Evolutionary conservation across 2,329 filamentous ascomycete species (phyloP), one percentile per base, ranked within the genome.

Genomic region (Amauroascus verrucosus): DNA sequence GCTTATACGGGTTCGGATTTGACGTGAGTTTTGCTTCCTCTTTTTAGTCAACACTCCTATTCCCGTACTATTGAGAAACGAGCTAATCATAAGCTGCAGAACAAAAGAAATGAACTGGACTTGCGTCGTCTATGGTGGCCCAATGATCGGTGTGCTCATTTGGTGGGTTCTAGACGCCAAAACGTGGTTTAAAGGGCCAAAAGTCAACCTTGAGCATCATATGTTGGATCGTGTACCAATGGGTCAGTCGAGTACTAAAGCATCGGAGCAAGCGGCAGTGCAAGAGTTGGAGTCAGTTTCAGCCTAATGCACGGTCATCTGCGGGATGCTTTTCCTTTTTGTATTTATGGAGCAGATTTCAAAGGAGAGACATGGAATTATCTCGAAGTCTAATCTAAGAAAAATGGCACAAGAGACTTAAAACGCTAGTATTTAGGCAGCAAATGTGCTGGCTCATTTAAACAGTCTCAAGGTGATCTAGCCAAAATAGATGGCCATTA

Each of bases 141-240:
- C 80, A 0, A 85, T 85, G 81, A 55, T 80, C 3, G 63, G 75
- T 2, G 72, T 81, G 3, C 68, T 75, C 2, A 65, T 82, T 13
- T 86, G 82, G 80, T 86, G 81, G 74, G 68, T 79, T 38, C 67
- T 85, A 3, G 76, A 77, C 59, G 83, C 83, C 8, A 73, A 73
- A 47, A 82, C 79, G 61, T 86, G 83, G 83, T 86, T 86, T 67
- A 83, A 79, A 61, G 83, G 83, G 0, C 83, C 83, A 0, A 84
- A 81, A 70, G 78, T 86, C 56, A 85, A 85, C 61, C 70, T 85
- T 24, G 76, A 80, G 59, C 78, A 82, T 66, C 40, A 46, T 6
- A 57, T 56, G 51, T 16, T 47, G 43, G 35, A 41, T 13, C n/a
- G 35, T 14, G 35, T 24, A 16, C 48, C 18, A 24, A 51, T 43